Base-by-base conservation (phyloP, 495 filamentous ascomycete species). In the Podospora tetraspora region DNA sequence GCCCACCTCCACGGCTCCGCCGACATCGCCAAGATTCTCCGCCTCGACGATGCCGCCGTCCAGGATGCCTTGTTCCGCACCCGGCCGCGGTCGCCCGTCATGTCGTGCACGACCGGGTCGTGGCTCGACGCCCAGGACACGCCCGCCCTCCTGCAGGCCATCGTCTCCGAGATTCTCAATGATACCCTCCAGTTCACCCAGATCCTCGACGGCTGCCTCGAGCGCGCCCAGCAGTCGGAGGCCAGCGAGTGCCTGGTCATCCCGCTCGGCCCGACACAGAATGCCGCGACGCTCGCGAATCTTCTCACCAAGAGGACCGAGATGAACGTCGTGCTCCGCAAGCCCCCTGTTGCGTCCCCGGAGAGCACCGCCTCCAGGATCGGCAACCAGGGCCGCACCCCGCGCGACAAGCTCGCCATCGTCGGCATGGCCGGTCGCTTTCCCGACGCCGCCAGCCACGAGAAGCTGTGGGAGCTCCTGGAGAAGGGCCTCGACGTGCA, bases 351-450 rank as follows among this genome's bases (percentile, higher is more conserved):
- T n/a, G 68, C 76, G 32, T 74, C 78, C 2, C 72, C 73, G 3
- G 78, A 79, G 69, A 73, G 64, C 32, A 76, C 70, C 21, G 43
- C 70, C 13, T 70, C 75, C 29, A 71, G 64, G 4, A 79, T 83
- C 30, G 81, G 81, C 8, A 82, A 83, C 69, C 80, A 82, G 59
- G 79, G 82, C 27, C 75, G 79, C 5, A 62, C 61, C 10, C 78
- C 77, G n/a, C 77, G 75, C 66, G 72, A 66, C 65, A 81, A 81
- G 66, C 74, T 94, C 59, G 91, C 91, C 22, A 91, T 94, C 67
- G 87, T 94, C 61, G 91, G 90, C 64, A 88, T 92, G 81, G 90
- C 91, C 2, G 88, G 91, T 52, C 83, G 91, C 64, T 91, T 94
- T 70, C 91, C 91, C 3, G 89, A 90, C 61, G 87, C 89, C 3